Base-by-base conservation (phyloP, 768 basidiomycete genomes). In the Gymnopilus dilepis region DNA sequence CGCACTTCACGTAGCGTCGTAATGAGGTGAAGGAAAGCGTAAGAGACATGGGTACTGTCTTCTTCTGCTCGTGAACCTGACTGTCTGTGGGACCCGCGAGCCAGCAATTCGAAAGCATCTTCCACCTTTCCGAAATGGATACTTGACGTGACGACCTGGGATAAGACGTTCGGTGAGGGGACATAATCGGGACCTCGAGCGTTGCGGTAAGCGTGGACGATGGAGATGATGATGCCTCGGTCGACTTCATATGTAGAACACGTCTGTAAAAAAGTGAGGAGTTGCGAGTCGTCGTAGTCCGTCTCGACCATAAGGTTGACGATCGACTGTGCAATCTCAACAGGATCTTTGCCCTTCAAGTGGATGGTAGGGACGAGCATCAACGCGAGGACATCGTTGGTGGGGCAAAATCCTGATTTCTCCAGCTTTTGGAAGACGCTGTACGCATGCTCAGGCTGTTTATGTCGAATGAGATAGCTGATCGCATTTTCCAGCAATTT, bases 351-450 rank as follows among this genome's bases (percentile, higher is more conserved):
- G 13, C 33, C 40, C 4, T 38, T 19, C 63, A 54, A 42, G 15
- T 51, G 17, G 17, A 73, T 33, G 21, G 72, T 52, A 15, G 61
- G 28, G 0, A 78, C 77, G 12, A 77, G 57, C 66, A 86, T 76
- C 52, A 76, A 77, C 7, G 80, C 77, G 52, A 79, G 72, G 13
- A 83, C 74, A 13, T 74, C 56, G 6, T 73, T 60, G 13, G 77
- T 67, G 0, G 80, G 74, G 1, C 78, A 52, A 41, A 83, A 73
- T 8, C 78, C 77, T 17, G 78, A 75, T 1, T 72, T 66, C 19
- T 68, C 61, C 80, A 87, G 82, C 17, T 77, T 74, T 7, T 74
- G 65, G 65, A 83, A 78, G 11, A 85, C 69, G 2, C 68, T 60
- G 17, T 76, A 66, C 0, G 86, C 84, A 33, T 76, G 71, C 12